phyloP scores from a whole-genome alignment of 345 rosid species.

The Corymbia maculata region DNA sequence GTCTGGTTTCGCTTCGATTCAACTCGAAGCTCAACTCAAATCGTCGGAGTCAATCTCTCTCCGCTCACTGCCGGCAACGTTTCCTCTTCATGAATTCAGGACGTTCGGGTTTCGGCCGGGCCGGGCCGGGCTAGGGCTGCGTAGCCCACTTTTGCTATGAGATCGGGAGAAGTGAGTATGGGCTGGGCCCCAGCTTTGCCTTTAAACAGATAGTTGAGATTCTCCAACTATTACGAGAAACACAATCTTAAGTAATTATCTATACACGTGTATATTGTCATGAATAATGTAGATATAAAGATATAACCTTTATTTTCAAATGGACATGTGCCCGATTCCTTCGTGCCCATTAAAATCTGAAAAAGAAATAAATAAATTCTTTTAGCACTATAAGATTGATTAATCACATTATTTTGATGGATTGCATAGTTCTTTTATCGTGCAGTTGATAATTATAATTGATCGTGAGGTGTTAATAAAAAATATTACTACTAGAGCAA shows the following conservation, averaged over 20 bases:
- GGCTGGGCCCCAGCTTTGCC: not conserved
- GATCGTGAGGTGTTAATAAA: not conserved
- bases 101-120: not conserved
- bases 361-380: too few relatives aligned
- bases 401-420: not conserved
- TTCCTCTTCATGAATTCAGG: not conserved
- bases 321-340: not conserved
- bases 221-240: not conserved
- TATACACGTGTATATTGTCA: not conserved
- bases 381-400: accelerated
- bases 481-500: not conserved
- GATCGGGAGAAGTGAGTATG: not conserved
- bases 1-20: not conserved
- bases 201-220: not conserved
- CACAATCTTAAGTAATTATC: not conserved
- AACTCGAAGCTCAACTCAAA: not conserved
- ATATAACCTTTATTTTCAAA: not conserved
- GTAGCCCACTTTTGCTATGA: not conserved
- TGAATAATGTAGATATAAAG: not conserved
- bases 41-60: accelerated
- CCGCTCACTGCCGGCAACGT: not conserved
- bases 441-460: not conserved
- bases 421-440: too few relatives aligned
- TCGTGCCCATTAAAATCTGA: too few relatives aligned
- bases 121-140: not conserved